Conservation (phyloP, 208 protist species). For the Histomonas meleagridis region DNA sequence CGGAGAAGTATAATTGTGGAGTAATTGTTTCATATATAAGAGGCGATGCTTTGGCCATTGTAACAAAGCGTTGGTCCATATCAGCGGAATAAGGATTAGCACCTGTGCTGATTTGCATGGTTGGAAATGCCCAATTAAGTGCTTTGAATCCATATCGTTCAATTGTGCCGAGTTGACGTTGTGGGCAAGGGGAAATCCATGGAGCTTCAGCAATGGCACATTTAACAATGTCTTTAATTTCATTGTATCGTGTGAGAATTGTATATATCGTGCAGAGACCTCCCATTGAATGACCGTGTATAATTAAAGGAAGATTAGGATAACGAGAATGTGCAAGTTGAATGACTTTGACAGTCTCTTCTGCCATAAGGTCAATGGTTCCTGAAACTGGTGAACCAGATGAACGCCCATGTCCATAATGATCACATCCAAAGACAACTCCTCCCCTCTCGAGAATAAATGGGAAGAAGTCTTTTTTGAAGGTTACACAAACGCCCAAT, state of each 20-base stretch:
- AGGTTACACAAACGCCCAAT: background rate
- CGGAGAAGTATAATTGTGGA: background rate
- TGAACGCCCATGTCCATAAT: constrained; percentile 16
- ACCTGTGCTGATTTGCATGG: background rate
- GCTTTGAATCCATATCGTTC: background rate
- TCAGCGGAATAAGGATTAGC: background rate
- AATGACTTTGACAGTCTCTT: background rate
- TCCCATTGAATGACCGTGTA: constrained; percentile 29
- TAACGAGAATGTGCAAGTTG: background rate
- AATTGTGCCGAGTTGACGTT: background rate
- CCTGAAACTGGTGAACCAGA: background rate
- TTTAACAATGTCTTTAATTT: background rate
- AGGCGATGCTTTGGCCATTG: too few species aligned
- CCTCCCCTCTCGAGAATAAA: background rate
- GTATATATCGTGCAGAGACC: background rate
- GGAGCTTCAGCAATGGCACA: background rate
- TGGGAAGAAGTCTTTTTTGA: constrained; percentile 15
- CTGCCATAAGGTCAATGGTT: background rate
- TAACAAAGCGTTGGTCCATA: background rate
- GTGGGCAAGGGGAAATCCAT: constrained; percentile 34
- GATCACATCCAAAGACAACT: background rate
- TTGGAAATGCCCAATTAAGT: background rate
- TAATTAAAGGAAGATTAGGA: background rate
- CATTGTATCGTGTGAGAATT: background rate
- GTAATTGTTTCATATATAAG: background rate